A percentile compares a stretch with the other conserved stretches of the same genome.
Evolutionary conservation across 371 early-diverging fungal species (phyloP).

Genomic region (Mucor irregularis): DNA sequence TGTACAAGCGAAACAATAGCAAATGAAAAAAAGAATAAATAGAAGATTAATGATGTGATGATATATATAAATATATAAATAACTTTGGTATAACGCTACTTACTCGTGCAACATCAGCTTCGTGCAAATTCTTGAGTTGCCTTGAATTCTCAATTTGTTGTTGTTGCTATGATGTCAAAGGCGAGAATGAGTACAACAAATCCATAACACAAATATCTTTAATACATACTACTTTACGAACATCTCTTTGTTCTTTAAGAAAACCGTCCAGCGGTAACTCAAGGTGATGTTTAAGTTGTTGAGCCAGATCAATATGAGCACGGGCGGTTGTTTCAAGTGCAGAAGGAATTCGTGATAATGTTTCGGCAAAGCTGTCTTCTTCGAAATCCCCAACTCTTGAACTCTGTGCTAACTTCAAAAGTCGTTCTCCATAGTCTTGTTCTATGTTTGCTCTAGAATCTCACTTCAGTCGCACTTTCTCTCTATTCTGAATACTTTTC

Average conservation of each 20-base stretch:
- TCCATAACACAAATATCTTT: background rate
- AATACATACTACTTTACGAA: conserved; percentile 27
- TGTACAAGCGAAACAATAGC: background rate
- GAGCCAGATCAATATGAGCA: conserved; percentile 49
- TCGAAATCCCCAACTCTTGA: conserved; percentile 36
- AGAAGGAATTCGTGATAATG: conserved; percentile 40
- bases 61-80: background rate
- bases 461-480: too few relatives aligned
- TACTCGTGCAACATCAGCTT: conserved; percentile 44
- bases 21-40: background rate
- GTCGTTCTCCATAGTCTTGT: conserved; percentile 40
- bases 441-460: conserved; percentile 29
- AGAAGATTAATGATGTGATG: background rate
- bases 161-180: conserved; percentile 25
- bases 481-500: background rate
- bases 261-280: conserved; percentile 41
- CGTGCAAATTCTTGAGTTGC: conserved; percentile 41
- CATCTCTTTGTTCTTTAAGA: conserved; percentile 42
- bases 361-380: conserved; percentile 43
- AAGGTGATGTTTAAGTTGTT: conserved; percentile 42
- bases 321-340: conserved; percentile 48
- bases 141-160: conserved; percentile 46
- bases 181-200: background rate
- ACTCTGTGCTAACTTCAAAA: conserved; percentile 32
- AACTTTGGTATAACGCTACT: conserved; percentile 6